phyloP scores from a whole-genome alignment of 768 basidiomycete genomes.

The Leucocoprinus leucothites region DNA sequence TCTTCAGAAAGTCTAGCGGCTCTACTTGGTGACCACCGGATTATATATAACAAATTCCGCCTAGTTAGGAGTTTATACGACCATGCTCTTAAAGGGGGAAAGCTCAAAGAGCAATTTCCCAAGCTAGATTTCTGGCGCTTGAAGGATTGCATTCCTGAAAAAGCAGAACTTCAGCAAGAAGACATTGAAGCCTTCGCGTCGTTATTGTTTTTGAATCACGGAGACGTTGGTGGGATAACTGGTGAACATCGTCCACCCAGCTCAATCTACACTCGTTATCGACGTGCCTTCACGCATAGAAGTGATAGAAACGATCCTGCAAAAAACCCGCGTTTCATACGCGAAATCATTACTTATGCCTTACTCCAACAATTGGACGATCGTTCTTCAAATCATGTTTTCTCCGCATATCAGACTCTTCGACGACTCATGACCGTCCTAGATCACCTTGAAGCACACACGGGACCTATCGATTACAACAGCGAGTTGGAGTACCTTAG shows the following conservation, averaged over 20 bases:
- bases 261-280: constrained; percentile 39
- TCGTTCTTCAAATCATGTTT: constrained; percentile 42
- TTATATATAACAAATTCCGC: constrained; percentile 74
- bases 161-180: constrained; percentile 51
- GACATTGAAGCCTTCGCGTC: constrained; percentile 74
- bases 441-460: constrained; percentile 24
- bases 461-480: constrained; percentile 34
- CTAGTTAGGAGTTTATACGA: constrained; percentile 64
- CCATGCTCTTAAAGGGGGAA: constrained; percentile 34
- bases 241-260: constrained; percentile 44
- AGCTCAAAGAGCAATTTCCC: constrained; percentile 45
- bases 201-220: constrained; percentile 56
- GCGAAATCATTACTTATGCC: constrained; percentile 47
- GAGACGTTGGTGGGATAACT: constrained; percentile 59
- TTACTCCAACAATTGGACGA: constrained; percentile 60
- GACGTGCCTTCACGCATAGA: constrained; percentile 20
- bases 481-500: constrained; percentile 48
- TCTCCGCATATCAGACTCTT: constrained; percentile 63
- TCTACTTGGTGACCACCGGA: constrained; percentile 56
- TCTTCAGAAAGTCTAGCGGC: constrained; percentile 44
- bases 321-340: constrained; percentile 26
- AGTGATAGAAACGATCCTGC: constrained; percentile 13
- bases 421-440: constrained; percentile 50
- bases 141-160: constrained; percentile 69
- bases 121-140: constrained; percentile 78